Evolutionary conservation across 2,329 filamentous ascomycete species (phyloP), one percentile per base, ranked within the genome.

Genomic region (Calonectria fujianensis): DNA sequence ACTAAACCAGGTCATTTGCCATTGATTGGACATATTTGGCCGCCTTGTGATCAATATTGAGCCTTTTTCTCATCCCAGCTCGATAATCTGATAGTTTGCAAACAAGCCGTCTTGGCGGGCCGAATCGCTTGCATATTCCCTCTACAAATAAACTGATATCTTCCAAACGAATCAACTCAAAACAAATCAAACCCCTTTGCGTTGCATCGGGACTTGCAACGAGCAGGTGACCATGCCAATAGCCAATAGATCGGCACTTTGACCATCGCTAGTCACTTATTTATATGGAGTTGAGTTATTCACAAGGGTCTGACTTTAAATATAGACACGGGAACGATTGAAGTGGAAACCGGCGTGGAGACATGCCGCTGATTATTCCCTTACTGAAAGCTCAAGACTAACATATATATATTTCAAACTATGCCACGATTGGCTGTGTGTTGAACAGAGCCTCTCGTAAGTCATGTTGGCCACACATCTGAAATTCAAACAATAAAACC

Each of bases 381-480:
- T 4, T 14, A 37, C 18, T 29, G 31, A 65, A 48, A 20, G 45
- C n/a, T 13, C n/a, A 48, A 24, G 48, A 18, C 37, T 64, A 64
- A 57, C 16, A 18, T 29, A 59, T n/a, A 68, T 65, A 35, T 20
- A 69, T 50, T 35, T 32, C 54, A 57, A 57, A 16, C 20, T 32
- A 72, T 61, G 41, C 9, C 39, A 57, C 50, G 13, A 74, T 41
- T 14, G 54, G 29, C 16, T 48, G 39, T 27, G 57, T n/a, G 52
- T 57, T 32, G 13, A 50, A 67, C 59, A 20, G 24, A 29, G 61
- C 41, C 9, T 27, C 63, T 63, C 52, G 52, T n/a, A 37, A 27
- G 18, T 16, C 27, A 39, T 10, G 48, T 29, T 39, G 27, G 32
- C 16, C 24, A 31, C 32, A n/a, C 13, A 41, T 54, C 29, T 13